Base-by-base conservation (phyloP, 768 basidiomycete species). In the Fomitopsis serialis region DNA sequence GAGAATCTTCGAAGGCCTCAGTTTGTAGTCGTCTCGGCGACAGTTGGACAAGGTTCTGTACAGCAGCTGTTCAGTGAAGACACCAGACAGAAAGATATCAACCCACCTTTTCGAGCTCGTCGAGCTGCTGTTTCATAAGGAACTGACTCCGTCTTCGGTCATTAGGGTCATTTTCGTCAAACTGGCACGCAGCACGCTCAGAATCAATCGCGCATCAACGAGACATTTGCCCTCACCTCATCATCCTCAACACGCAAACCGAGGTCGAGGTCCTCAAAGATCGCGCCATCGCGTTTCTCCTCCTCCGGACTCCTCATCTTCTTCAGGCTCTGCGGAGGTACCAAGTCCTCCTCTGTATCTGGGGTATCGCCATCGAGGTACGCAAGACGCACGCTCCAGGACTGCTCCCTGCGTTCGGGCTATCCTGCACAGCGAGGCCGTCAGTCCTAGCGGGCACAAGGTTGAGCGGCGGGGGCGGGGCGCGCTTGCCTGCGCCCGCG, bases 101-200 rank as follows among this genome's bases (percentile, higher is more conserved):
- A 74, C 59, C 27, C 45, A 78, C 88, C 75, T 78, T 78, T 64
- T 92, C 89, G 45, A 92, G 86, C 67, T 87, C 85, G 63, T 92
- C 90, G 22, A 92, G 70, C 64, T 86, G 79, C 17, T 84, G 82
- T 59, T 76, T 82, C 82, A 92, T 81, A 42, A 85, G 68, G 58
- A 82, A 78, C 59, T 91, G 89, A 65, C 88, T 91, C 62, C 78
- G 79, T 40, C 88, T 78, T 54, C 80, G 78, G 68, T 89, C 89
- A 61, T 89, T 75, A 42, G 85, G 84, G 61, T 89, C 89, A 58
- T 81, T 72, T 43, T 81, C 78, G 54, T 88, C 85, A 59, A 78
- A 84, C 85, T 89, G 59, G n/a, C n/a, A n/a, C 21, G 24, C 48
- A 29, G 50, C 37, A 45, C 43, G 55, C 58, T 62, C 54, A 68